Evolutionary conservation across 768 basidiomycete genomes (phyloP), one percentile per base, ranked within the genome.

Genomic region (Filobasidium wieringae): DNA sequence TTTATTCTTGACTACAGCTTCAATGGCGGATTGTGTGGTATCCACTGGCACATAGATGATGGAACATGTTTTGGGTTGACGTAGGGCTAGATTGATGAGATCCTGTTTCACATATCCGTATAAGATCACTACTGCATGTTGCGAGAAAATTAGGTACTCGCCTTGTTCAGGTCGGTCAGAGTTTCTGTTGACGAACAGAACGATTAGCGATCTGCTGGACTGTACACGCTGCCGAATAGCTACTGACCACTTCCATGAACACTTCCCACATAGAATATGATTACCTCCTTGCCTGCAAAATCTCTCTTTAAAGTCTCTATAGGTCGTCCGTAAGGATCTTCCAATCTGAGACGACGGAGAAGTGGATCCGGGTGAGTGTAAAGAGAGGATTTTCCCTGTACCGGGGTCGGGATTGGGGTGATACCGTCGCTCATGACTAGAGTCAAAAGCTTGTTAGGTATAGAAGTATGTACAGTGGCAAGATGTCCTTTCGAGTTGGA

Each of bases 21-120:
- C 34, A 3, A 63, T 50, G 14, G 61, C 62, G 24, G 30, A 15
- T 7, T 64, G 64, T 5, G 60, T 53, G 0, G 67, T 59, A 51
- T 72, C 71, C 29, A 68, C 68, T 1, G 71, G 70, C n/a, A 69
- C 57, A 63, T 72, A 72, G 55, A 72, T 65, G 19, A 72, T 60
- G 19, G 63, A 54, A 26, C 60, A 63, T 22, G 58, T 55, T 47
- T 66, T 66, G 31, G 63, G 39, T 36, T 68, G 56, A 9, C 49
- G 27, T 36, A 65, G 55, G 1, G 59, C 61, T 40, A 66, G 59
- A 11, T 63, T 51, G 27, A 64, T 63, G 12, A 68, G 64, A 40
- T 68, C 61, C 67, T 68, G 51, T 1, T 7, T 19, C 19, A 26
- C 11, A 37, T 37, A 9, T 37, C 36, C 9, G n/a, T n/a, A 37